Evolutionary conservation across 352 stramenopile species (phyloP).

Genomic region (Aphanomyces cochlioides): DNA sequence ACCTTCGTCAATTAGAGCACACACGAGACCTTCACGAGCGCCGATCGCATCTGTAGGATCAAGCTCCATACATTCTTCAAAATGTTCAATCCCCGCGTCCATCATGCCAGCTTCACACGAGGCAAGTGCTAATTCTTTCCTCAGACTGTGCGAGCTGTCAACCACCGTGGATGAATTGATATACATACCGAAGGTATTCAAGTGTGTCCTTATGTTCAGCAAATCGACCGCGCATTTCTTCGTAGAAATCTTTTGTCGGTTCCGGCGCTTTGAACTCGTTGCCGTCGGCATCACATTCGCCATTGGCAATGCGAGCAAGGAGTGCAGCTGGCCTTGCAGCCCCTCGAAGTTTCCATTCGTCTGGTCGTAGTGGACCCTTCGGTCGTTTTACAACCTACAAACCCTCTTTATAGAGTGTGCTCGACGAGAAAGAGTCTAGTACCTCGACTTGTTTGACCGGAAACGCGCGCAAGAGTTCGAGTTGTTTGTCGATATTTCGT

Average conservation of each 20-base stretch:
- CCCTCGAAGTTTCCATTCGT: slow-evolving; percentile 79
- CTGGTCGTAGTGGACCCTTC: slow-evolving; percentile 53
- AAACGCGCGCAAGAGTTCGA: slow-evolving; percentile 59
- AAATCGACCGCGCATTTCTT: slow-evolving; percentile 52
- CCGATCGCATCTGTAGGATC: slow-evolving; percentile 59
- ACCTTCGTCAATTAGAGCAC: slow-evolving; percentile 76
- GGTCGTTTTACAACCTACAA: slow-evolving; percentile 32
- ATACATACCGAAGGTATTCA: slow-evolving; percentile 58
- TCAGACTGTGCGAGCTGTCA: slow-evolving; percentile 36
- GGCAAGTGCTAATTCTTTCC: slow-evolving; percentile 68
- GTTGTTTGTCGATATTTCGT: slow-evolving; percentile 61
- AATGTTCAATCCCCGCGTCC: slow-evolving; percentile 76
- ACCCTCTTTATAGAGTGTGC: background rate
- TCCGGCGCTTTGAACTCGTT: slow-evolving; percentile 69
- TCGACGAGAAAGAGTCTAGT: slow-evolving; percentile 3
- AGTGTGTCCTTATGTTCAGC: slow-evolving; percentile 57
- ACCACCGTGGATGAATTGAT: background rate
- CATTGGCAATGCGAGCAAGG: slow-evolving; percentile 65
- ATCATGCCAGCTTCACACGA: slow-evolving; percentile 69
- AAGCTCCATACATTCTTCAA: slow-evolving; percentile 72
- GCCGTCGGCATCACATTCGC: slow-evolving; percentile 73
- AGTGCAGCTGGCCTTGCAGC: slow-evolving; percentile 63
- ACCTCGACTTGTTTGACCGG: slow-evolving; percentile 40
- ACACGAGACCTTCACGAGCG: slow-evolving; percentile 65
- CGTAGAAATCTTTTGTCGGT: slow-evolving; percentile 74